A percentile compares a stretch with the other conserved stretches of the same genome.
Evolutionary conservation across 2,329 filamentous ascomycete genomes (phyloP).

Genomic region (Xylaria polymorpha): DNA sequence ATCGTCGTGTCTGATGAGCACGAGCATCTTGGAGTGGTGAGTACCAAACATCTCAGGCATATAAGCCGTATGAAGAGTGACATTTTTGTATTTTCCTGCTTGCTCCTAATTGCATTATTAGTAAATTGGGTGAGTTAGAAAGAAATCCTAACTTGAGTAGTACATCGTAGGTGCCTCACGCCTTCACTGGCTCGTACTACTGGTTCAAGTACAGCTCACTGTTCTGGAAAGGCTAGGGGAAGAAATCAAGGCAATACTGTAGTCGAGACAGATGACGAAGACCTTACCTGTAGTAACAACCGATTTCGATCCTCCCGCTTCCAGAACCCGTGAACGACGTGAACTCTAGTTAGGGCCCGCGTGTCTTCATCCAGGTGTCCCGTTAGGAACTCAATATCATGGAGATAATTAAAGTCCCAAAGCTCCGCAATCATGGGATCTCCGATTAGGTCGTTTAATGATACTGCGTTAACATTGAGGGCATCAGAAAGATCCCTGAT

Average conservation of each 20-base stretch:
- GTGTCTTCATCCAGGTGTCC: conserved; percentile 64
- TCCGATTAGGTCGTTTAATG: conserved; percentile 74
- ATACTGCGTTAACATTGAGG: conserved; percentile 73
- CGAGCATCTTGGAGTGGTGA: conserved; percentile 87
- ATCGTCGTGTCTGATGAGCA: conserved; percentile 82
- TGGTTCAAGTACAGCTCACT: neutral
- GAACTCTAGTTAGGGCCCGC: conserved; percentile 61
- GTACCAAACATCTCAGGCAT: conserved; percentile 89
- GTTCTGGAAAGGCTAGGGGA: neutral
- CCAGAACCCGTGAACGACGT: conserved; percentile 72
- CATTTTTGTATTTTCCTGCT: conserved; percentile 71
- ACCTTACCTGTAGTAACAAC: conserved; percentile 66
- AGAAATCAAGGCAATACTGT: neutral
- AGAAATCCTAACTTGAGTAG: too few relatives aligned
- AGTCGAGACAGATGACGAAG: neutral
- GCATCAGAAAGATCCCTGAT: conserved; percentile 71
- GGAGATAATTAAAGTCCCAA: conserved; percentile 77
- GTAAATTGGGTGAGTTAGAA: conserved; percentile 6
- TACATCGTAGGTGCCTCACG: neutral
- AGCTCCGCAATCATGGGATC: conserved; percentile 78
- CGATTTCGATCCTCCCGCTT: conserved; percentile 73
- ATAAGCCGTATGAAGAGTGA: conserved; percentile 77
- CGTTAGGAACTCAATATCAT: conserved; percentile 69
- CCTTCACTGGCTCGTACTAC: neutral
- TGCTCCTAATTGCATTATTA: conserved; percentile 61